Evolutionary conservation across 2,329 filamentous ascomycete genomes (phyloP).

Genomic region (Apiospora arundinis): DNA sequence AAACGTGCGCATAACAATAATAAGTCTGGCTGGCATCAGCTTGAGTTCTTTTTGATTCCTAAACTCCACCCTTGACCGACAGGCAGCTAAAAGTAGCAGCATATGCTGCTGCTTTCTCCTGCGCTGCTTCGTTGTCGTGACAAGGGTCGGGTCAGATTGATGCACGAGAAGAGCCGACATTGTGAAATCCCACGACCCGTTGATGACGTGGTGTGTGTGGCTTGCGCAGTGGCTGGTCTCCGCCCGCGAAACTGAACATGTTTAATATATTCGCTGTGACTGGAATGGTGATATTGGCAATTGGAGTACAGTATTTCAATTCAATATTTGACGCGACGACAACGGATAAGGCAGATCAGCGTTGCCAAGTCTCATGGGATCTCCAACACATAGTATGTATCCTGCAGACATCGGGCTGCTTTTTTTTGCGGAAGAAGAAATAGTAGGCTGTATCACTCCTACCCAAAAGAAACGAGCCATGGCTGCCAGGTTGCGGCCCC

Average conservation of each 20-base stretch:
- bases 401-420: background rate
- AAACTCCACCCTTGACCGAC: constrained; percentile 9
- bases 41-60: constrained; percentile 2
- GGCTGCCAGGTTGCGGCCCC: background rate
- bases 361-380: background rate
- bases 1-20: constrained; percentile 3
- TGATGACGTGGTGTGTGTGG: constrained; percentile 14
- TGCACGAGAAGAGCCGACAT: constrained; percentile 2
- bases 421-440: background rate
- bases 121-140: constrained; percentile 18
- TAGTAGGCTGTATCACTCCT: background rate
- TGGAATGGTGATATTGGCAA: background rate
- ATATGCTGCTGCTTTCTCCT: background rate
- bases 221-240: constrained; percentile 8
- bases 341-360: background rate
- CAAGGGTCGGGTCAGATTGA: constrained; percentile 15
- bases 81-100: constrained; percentile 5
- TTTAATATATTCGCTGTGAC: background rate
- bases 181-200: constrained; percentile 2
- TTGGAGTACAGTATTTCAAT: background rate
- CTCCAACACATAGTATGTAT: background rate
- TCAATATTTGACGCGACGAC: background rate
- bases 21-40: constrained; percentile 3
- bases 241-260: background rate
- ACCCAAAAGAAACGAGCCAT: background rate